phyloP scores from a whole-genome alignment of 768 basidiomycete genomes.

The Lentinus tigrinus region DNA sequence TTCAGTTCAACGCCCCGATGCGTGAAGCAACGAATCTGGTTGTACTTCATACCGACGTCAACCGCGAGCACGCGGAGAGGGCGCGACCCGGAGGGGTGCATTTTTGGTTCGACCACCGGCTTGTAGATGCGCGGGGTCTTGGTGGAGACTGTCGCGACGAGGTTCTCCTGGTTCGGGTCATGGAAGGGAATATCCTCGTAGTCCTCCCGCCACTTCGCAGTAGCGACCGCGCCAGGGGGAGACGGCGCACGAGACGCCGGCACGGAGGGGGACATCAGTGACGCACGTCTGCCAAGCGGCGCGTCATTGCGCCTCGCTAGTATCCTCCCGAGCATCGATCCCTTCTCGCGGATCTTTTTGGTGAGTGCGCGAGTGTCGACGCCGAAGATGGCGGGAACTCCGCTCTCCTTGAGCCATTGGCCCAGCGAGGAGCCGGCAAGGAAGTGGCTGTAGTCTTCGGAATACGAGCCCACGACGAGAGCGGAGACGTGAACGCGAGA shows the following conservation, averaged over 20 bases:
- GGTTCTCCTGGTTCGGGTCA: constrained; percentile 87
- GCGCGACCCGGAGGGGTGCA: constrained; percentile 74
- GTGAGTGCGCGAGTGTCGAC: constrained; percentile 96
- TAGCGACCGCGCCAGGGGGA: constrained; percentile 44
- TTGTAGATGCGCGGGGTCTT: constrained; percentile 64
- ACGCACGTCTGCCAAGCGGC: constrained; percentile 37
- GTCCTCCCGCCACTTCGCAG: constrained; percentile 72
- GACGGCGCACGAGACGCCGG: constrained; percentile 49
- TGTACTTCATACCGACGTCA: constrained; percentile 99
- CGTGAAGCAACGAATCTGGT: constrained; percentile 96
- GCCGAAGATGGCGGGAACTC: constrained; percentile 91
- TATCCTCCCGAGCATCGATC: constrained; percentile 86
- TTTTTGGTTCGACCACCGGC: constrained; percentile 51
- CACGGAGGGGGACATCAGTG: constrained; percentile 36
- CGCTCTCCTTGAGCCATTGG: constrained; percentile 93
- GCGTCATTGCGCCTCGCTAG: constrained; percentile 60
- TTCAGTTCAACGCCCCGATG: constrained; percentile 92
- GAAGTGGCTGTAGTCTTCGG: constrained; percentile 92
- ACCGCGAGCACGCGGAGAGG: constrained; percentile 82
- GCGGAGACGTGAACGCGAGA: constrained; percentile 92
- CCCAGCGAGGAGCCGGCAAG: constrained; percentile 86
- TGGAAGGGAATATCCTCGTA: constrained; percentile 80
- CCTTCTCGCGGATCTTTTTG: constrained; percentile 93
- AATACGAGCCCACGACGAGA: constrained; percentile 91
- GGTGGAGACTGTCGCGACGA: constrained; percentile 89